These are phyloP conservation scores for Ceratocystis destructans DNA, from an alignment of 2,329 filamentous ascomycete species.

Conservation along the genomic window DNA sequence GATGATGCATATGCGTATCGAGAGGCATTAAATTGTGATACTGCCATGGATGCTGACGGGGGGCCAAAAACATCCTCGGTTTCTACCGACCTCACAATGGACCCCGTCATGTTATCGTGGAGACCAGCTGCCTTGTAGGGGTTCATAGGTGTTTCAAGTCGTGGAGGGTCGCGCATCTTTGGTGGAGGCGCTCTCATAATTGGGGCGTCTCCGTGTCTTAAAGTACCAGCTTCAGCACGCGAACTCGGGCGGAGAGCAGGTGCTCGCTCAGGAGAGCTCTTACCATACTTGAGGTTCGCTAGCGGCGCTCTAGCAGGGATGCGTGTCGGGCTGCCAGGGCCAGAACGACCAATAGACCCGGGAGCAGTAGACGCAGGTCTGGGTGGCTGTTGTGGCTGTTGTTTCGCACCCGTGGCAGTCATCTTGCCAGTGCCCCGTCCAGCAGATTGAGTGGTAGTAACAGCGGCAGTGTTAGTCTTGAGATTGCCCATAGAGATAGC, in stretches of 20 bases:
- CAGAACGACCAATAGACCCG: conserved; percentile 10
- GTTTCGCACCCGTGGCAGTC: conserved; percentile 30
- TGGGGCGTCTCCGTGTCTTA: conserved; percentile 41
- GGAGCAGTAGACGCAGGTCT: conserved; percentile 23
- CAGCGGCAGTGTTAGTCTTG: conserved; percentile 9
- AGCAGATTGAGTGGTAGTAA: conserved; percentile 21
- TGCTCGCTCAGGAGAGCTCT: conserved; percentile 67
- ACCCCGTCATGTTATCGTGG: conserved; percentile 22
- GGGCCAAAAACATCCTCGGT: conserved; percentile 60
- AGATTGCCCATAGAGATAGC: conserved; percentile 21
- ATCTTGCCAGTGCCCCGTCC: conserved; percentile 39
- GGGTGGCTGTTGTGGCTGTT: conserved; percentile 22
- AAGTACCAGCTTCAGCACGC: conserved; percentile 30
- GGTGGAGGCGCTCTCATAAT: conserved; percentile 58
- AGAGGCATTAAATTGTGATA: conserved; percentile 25
- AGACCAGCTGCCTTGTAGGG: conserved; percentile 35
- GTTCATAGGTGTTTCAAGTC: conserved; percentile 38
- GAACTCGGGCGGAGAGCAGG: conserved; percentile 28
- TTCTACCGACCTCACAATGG: conserved; percentile 45
- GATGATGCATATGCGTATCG: conserved; percentile 32
- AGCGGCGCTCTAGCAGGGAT: conserved; percentile 58
- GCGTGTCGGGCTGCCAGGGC: conserved; percentile 45
- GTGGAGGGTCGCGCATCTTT: conserved; percentile 67
- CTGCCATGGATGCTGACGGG: background rate
- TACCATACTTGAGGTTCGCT: conserved; percentile 53